A percentile compares a stretch with the other conserved stretches of the same genome.
phyloP scores from a whole-genome alignment of 768 basidiomycete genomes.

The Suillus ampliporus region DNA sequence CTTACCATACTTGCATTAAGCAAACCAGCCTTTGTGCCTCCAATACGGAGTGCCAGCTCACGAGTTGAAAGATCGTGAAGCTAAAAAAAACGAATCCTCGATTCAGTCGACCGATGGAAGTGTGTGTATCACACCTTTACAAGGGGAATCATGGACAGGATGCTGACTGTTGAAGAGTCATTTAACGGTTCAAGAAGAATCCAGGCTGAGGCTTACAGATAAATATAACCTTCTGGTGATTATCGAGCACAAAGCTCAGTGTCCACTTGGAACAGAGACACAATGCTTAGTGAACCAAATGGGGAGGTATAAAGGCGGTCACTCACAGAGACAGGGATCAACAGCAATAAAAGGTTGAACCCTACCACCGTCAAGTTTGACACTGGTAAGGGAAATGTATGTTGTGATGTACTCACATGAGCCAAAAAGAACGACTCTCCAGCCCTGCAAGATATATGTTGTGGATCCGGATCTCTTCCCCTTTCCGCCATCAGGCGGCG shows the following conservation, averaged over 20 bases:
- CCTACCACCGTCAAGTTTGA: slow-evolving; percentile 45
- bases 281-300: neutral
- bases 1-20: slow-evolving; percentile 82
- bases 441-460: slow-evolving; percentile 49
- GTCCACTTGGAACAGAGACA: slow-evolving; percentile 52
- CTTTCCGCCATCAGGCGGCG: slow-evolving; percentile 1
- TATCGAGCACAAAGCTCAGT: slow-evolving; percentile 51
- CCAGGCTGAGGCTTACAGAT: slow-evolving; percentile 50
- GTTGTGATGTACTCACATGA: slow-evolving; percentile 52
- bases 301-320: neutral
- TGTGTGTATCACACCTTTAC: slow-evolving; percentile 57
- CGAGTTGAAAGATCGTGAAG: slow-evolving; percentile 79
- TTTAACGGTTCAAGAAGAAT: neutral
- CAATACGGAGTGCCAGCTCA: slow-evolving; percentile 76
- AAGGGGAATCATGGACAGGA: slow-evolving; percentile 76
- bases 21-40: slow-evolving; percentile 77
- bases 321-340: slow-evolving; percentile 73
- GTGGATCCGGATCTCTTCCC: slow-evolving; percentile 10
- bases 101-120: neutral
- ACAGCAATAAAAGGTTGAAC: slow-evolving; percentile 69
- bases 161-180: slow-evolving; percentile 51
- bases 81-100: slow-evolving; percentile 38
- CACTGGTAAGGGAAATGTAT: neutral
- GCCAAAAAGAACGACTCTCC: slow-evolving; percentile 57
- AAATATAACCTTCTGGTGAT: slow-evolving; percentile 62